Conservation (phyloP, 257 asterid genomes). For the Ocimum tenuiflorum region DNA sequence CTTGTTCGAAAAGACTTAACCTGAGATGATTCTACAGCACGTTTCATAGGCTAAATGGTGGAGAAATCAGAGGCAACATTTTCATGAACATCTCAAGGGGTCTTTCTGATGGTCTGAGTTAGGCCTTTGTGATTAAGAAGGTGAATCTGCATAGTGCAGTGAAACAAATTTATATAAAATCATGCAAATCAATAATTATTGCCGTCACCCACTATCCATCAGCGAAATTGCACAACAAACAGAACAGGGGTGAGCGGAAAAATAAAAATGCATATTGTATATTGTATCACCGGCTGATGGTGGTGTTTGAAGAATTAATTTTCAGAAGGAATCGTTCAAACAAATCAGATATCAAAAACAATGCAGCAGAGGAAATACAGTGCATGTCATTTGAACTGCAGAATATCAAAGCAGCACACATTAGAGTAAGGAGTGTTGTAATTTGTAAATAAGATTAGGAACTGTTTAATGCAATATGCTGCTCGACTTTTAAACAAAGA, state of each 20-base stretch:
- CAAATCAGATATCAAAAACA: not conserved
- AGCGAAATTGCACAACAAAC: not conserved
- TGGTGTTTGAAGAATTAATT: not conserved
- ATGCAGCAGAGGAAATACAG: not conserved
- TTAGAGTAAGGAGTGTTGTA: too few relatives aligned
- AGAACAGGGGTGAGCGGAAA: not conserved
- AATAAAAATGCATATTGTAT: not conserved
- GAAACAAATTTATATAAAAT: not conserved
- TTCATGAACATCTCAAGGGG: not conserved
- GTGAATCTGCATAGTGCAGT: not conserved
- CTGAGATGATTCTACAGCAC: not conserved
- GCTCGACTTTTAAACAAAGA: not conserved
- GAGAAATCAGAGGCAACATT: slow-evolving; percentile 5
- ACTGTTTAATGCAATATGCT: not conserved
- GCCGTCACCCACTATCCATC: not conserved
- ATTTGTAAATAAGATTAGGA: not conserved
- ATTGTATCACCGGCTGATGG: not conserved
- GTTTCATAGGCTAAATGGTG: not conserved
- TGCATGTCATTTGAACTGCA: not conserved
- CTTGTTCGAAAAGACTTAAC: not conserved
- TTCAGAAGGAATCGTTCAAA: not conserved
- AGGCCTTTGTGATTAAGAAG: not conserved
- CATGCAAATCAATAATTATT: not conserved
- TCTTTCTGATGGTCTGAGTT: not conserved
- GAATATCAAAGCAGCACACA: slow-evolving; percentile 7